Base-by-base conservation (phyloP, 352 stramenopile genomes). In the Blastocystis sp. region DNA sequence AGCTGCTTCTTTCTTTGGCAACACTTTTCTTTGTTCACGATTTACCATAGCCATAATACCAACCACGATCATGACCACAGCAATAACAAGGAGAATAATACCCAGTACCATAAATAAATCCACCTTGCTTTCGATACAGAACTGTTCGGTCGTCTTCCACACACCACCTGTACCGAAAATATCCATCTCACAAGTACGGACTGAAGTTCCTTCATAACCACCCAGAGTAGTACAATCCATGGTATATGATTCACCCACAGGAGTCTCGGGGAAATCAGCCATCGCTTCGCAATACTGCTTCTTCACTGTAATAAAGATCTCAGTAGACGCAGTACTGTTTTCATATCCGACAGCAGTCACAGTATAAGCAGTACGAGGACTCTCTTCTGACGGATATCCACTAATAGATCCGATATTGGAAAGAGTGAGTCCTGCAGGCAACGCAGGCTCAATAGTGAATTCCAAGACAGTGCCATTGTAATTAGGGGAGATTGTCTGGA, bases 31-130 rank as follows among this genome's bases (percentile, higher is more conserved):
- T 79, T 9, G 20, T 15, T 39, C 9, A 41, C 63, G 34, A 23
- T 76, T 87, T 47, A 73, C 76, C 59, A 87, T 76, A 54, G 34
- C 4, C 11, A 87, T 6, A 37, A 87, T 87, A 75, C 59, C 63
- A 54, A 69, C 47, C 2, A 87, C 59, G 0, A 87, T 0, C 11
- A 87, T 15, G 20, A 87, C 23, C 26, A 76, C 43, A 5, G 54
- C 76, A 4, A 87, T 6, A n/a, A 87, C 5, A 37, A 87, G 55
- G 15, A 87, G 23, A 13, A 76, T 39, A 43, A 87, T 76, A 26
- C 59, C 63, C 20, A 87, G 8, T 6, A 87, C 18, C 39, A 70
- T 79, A 37, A 87, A 39, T 37, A 87, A 26, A 37, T 61, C 29
- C 20, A 87, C 11, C 76, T 76, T 87, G 6, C n/a, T 77, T 56